Conservation (phyloP, 768 basidiomycete species). For the Megacollybia marginata region DNA sequence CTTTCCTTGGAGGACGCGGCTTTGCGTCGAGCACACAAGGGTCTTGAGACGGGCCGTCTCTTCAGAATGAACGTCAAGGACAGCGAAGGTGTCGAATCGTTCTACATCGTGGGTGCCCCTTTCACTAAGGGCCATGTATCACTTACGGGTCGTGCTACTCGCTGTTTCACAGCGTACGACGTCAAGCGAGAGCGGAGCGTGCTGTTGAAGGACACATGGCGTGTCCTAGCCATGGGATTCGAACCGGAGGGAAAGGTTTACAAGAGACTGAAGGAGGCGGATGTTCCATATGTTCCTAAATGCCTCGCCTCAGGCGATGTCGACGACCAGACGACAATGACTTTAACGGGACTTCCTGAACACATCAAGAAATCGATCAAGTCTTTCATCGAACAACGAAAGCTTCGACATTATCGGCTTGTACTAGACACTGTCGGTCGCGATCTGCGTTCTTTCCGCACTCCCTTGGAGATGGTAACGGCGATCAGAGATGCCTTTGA, state of each 20-base stretch:
- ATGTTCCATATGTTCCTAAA: slow-evolving; percentile 16
- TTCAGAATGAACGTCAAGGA: slow-evolving; percentile 7
- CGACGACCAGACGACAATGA: too few species aligned
- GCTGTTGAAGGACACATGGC: slow-evolving; percentile 23
- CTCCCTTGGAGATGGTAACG: too few species aligned
- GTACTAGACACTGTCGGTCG: too few species aligned
- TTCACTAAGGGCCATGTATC: slow-evolving; percentile 5
- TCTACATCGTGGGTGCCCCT: slow-evolving; percentile 9
- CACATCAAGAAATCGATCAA: too few species aligned
- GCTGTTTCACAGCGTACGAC: slow-evolving; percentile 11
- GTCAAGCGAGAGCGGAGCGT: slow-evolving; percentile 3
- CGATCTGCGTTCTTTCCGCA: too few species aligned
- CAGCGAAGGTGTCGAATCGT: not conserved
- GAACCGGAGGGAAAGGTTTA: slow-evolving; percentile 14
- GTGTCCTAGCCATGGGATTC: slow-evolving; percentile 1
- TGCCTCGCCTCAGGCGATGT: slow-evolving; percentile 23
- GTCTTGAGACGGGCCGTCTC: too few species aligned
- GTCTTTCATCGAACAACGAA: too few species aligned
- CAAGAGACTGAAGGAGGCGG: slow-evolving; percentile 1
- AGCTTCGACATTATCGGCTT: too few species aligned
- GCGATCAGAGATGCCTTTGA: too few species aligned
- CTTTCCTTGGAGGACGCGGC: not conserved
- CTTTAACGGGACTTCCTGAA: too few species aligned
- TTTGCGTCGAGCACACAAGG: too few species aligned
- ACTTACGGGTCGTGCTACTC: slow-evolving; percentile 10